A percentile compares a stretch with the other conserved stretches of the same genome.
These are phyloP conservation scores for Naganishia vaughanmartiniae DNA, from an alignment of 768 basidiomycete genomes.

Conservation along the genomic window DNA sequence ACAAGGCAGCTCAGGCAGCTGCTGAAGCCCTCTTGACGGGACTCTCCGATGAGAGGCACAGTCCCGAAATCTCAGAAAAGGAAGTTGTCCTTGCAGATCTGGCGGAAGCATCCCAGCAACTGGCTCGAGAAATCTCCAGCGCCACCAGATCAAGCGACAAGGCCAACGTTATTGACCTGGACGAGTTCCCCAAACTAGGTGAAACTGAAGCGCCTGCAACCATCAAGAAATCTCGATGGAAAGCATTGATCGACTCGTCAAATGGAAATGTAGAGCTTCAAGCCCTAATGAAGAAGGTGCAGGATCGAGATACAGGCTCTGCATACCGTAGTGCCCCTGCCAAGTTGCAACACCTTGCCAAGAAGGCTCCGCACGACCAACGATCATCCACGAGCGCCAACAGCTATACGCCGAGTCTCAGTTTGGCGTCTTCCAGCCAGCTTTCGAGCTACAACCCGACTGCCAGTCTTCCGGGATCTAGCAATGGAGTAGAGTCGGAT, in stretches of 20 bases:
- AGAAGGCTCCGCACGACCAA: conserved; percentile 51
- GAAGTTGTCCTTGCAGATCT: conserved; percentile 61
- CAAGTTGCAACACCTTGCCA: conserved; percentile 74
- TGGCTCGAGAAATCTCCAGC: conserved; percentile 71
- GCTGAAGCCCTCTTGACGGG: conserved; percentile 36
- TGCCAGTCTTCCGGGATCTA: conserved; percentile 17
- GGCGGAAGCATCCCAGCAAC: conserved; percentile 73
- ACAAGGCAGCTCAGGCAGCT: conserved; percentile 60
- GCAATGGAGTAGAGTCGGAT: conserved; percentile 16
- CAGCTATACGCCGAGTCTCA: conserved; percentile 59
- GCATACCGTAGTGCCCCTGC: conserved; percentile 68
- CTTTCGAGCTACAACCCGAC: conserved; percentile 29
- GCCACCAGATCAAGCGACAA: conserved; percentile 36
- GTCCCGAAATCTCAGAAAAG: conserved; percentile 51
- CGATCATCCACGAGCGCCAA: conserved; percentile 61
- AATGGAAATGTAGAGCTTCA: conserved; percentile 47
- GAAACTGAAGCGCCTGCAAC: conserved; percentile 40
- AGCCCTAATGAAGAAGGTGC: conserved; percentile 45
- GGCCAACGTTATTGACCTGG: conserved; percentile 43
- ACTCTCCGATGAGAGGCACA: conserved; percentile 27
- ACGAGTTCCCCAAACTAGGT: conserved; percentile 53
- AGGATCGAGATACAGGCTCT: conserved; percentile 41
- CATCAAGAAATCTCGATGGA: conserved; percentile 79
- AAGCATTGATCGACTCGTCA: conserved; percentile 63
- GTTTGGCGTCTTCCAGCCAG: conserved; percentile 21